A percentile compares a stretch with the other conserved stretches of the same genome.
Conservation (phyloP, 257 asterid genomes). For the Forsythia suspensa region DNA sequence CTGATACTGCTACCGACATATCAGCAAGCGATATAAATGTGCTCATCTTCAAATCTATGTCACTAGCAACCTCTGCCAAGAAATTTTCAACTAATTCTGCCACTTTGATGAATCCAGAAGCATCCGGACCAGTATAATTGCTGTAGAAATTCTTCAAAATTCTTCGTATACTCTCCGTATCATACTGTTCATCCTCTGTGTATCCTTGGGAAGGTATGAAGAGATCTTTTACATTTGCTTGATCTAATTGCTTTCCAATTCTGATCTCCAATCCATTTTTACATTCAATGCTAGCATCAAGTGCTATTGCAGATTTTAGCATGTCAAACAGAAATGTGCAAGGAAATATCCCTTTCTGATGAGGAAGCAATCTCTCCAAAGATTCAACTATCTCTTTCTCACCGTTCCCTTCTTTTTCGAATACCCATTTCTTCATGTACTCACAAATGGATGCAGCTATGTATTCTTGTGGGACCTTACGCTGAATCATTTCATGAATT, state of each 20-base stretch:
- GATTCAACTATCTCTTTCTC: slow-evolving; percentile 61
- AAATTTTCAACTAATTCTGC: slow-evolving; percentile 63
- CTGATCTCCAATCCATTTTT: slow-evolving; percentile 48
- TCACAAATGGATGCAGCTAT: slow-evolving; percentile 48
- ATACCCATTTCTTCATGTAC: slow-evolving; percentile 60
- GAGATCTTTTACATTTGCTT: slow-evolving; percentile 52
- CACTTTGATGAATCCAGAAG: slow-evolving; percentile 34
- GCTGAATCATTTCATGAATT: slow-evolving; percentile 40
- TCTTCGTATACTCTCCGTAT: slow-evolving; percentile 61
- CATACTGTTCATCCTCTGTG: slow-evolving; percentile 53
- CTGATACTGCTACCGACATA: slow-evolving; percentile 48
- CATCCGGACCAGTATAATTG: slow-evolving; percentile 34
- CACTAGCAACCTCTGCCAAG: slow-evolving; percentile 63
- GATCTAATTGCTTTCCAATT: slow-evolving; percentile 68
- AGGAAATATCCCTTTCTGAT: slow-evolving; percentile 35
- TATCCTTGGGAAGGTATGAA: slow-evolving; percentile 64
- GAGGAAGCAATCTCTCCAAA: slow-evolving; percentile 52
- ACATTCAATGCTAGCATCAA: slow-evolving; percentile 55
- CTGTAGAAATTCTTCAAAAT: slow-evolving; percentile 61
- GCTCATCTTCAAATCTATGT: slow-evolving; percentile 46
- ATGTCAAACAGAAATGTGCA: slow-evolving; percentile 51
- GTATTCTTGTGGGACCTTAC: slow-evolving; percentile 48
- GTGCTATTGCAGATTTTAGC: slow-evolving; percentile 48
- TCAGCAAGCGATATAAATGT: slow-evolving; percentile 41
- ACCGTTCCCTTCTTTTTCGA: slow-evolving; percentile 32